phyloP scores from a whole-genome alignment of 2,329 filamentous ascomycete genomes.

The Aspergillus luchuensis region DNA sequence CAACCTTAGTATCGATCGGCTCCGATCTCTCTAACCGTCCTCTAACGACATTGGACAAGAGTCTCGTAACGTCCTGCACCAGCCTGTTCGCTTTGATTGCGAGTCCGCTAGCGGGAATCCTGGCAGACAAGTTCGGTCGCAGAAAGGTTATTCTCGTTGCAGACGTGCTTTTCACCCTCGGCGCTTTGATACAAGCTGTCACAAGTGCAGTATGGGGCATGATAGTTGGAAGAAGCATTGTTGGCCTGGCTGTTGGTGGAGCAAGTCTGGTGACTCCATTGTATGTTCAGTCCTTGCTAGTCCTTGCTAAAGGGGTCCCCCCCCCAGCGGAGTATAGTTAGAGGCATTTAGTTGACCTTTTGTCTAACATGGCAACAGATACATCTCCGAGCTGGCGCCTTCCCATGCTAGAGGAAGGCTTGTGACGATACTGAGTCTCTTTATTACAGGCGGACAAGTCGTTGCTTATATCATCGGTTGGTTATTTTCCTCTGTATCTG shows the following conservation, averaged over 20 bases:
- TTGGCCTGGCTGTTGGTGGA: conserved; percentile 51
- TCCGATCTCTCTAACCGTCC: conserved; percentile 54
- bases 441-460: conserved; percentile 86
- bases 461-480: conserved; percentile 85
- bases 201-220: conserved; percentile 47
- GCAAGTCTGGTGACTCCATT: conserved; percentile 78
- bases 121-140: conserved; percentile 54
- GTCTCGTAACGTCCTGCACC: conserved; percentile 60
- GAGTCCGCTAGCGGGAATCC: conserved; percentile 55
- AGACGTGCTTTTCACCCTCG: conserved; percentile 49
- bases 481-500: conserved; percentile 62
- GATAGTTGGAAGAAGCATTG: conserved; percentile 49
- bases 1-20: conserved; percentile 59
- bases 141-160: conserved; percentile 51
- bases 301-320: background rate
- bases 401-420: conserved; percentile 73
- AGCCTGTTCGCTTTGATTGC: conserved; percentile 60
- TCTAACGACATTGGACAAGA: conserved; percentile 59
- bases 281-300: conserved; percentile 34
- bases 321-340: no score
- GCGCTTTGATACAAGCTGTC: conserved; percentile 47
- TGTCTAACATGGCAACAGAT: conserved; percentile 44
- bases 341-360: background rate
- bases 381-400: conserved; percentile 84
- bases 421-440: conserved; percentile 78